Conservation (phyloP, 176 grass and related monocot genomes). For the Thalia dealbata region DNA sequence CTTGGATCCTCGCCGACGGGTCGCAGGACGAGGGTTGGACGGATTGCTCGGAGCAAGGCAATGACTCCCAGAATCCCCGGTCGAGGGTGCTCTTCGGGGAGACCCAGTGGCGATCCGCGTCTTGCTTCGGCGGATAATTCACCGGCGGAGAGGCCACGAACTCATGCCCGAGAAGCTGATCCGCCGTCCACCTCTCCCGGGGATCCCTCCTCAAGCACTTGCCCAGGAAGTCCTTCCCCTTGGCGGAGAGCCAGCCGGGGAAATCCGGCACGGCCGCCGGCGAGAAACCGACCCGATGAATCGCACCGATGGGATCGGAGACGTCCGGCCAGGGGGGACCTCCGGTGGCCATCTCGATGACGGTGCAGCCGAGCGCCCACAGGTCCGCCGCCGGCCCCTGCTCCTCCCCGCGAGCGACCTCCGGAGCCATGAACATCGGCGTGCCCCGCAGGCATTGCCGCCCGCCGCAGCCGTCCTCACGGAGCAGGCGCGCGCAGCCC, state of each 20-base stretch:
- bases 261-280: neutral
- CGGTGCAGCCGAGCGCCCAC: conserved; percentile 5
- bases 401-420: conserved; percentile 4
- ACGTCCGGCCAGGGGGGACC: conserved; percentile 1
- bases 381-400: conserved; percentile 7
- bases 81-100: conserved; percentile 5
- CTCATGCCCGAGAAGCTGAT: neutral
- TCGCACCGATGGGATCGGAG: neutral
- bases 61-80: neutral
- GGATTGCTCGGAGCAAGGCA: neutral
- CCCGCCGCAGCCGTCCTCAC: neutral
- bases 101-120: neutral
- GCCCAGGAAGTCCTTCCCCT: conserved; percentile 5
- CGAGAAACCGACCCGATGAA: conserved; percentile 7
- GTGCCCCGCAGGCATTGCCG: neutral
- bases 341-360: conserved; percentile 11
- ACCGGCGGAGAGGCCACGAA: neutral
- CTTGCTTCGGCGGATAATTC: neutral
- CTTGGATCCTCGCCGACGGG: neutral
- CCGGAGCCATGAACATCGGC: conserved; percentile 18
- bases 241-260: neutral
- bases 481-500: neutral
- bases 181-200: conserved; percentile 1
- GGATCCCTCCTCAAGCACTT: conserved; percentile 6
- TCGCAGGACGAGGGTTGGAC: neutral